A percentile compares a stretch with the other conserved stretches of the same genome.
These are phyloP conservation scores for Termitomyces sp. DNA, from an alignment of 768 basidiomycete genomes.

Conservation along the genomic window DNA sequence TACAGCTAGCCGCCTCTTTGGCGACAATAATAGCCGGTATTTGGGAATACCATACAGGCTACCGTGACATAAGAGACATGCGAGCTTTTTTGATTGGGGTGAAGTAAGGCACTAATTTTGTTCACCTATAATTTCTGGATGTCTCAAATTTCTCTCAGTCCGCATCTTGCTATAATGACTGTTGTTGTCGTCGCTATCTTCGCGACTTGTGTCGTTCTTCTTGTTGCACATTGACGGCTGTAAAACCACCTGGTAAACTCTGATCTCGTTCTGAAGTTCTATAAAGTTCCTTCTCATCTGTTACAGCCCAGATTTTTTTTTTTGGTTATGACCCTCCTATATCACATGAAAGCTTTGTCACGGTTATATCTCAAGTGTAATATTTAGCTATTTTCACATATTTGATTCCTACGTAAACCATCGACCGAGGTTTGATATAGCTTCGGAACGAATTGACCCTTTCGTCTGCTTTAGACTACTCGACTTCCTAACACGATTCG, in stretches of 20 bases:
- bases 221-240: slow-evolving; percentile 28
- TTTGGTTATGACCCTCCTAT: neutral
- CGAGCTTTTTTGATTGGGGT: slow-evolving; percentile 58
- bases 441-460: neutral
- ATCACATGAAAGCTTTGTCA: neutral
- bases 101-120: slow-evolving; percentile 38
- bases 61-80: slow-evolving; percentile 51
- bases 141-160: slow-evolving; percentile 26
- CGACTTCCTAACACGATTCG: neutral
- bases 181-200: slow-evolving; percentile 46
- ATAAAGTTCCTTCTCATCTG: neutral
- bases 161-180: slow-evolving; percentile 51
- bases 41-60: slow-evolving; percentile 66
- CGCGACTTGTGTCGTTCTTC: slow-evolving; percentile 48
- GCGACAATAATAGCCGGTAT: slow-evolving; percentile 51
- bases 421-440: neutral
- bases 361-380: neutral
- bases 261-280: neutral
- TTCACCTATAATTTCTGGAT: neutral
- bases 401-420: neutral
- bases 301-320: neutral
- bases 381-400: neutral
- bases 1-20: slow-evolving; percentile 53
- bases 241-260: neutral
- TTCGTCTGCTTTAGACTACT: neutral